Evolutionary conservation across 2,329 filamentous ascomycete species (phyloP).

Genomic region (Fusarium sp.): DNA sequence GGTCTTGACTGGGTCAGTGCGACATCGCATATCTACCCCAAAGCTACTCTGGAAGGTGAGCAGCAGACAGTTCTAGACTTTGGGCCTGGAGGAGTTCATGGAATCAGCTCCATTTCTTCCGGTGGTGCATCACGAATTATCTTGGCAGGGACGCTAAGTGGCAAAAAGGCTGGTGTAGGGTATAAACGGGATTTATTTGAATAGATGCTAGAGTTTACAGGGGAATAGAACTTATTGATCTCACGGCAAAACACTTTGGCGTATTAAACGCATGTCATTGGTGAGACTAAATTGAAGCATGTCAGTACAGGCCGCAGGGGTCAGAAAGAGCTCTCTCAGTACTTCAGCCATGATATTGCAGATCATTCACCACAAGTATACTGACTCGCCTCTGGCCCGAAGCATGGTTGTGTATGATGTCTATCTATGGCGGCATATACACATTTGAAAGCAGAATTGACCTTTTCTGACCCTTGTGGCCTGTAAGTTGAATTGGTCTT

Average conservation of each 20-base stretch:
- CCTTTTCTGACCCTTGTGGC: too few species aligned
- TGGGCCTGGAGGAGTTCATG: constrained; percentile 19
- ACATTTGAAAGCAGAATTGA: too few species aligned
- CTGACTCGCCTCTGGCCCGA: too few species aligned
- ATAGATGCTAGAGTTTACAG: background rate
- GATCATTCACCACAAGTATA: too few species aligned
- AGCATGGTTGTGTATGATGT: too few species aligned
- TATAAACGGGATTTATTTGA: constrained; percentile 13
- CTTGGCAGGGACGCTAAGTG: constrained; percentile 8
- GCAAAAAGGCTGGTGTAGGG: constrained; percentile 3
- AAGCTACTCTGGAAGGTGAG: background rate
- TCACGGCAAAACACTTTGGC: too few species aligned
- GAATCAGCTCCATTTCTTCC: constrained; percentile 9
- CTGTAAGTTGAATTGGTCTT: background rate
- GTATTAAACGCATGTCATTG: background rate
- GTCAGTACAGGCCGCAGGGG: too few species aligned
- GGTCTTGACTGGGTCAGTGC: constrained; percentile 14
- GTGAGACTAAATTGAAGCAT: background rate
- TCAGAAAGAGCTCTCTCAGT: too few species aligned
- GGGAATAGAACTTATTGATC: too few species aligned
- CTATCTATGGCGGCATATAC: too few species aligned
- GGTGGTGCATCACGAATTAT: background rate
- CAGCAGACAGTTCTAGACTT: constrained; percentile 7
- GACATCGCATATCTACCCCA: constrained; percentile 1
- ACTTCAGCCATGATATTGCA: too few species aligned